Evolutionary conservation across 805 yeast genomes (phyloP), one percentile per base, ranked within the genome.

Genomic region (Kuraishia capsulata): DNA sequence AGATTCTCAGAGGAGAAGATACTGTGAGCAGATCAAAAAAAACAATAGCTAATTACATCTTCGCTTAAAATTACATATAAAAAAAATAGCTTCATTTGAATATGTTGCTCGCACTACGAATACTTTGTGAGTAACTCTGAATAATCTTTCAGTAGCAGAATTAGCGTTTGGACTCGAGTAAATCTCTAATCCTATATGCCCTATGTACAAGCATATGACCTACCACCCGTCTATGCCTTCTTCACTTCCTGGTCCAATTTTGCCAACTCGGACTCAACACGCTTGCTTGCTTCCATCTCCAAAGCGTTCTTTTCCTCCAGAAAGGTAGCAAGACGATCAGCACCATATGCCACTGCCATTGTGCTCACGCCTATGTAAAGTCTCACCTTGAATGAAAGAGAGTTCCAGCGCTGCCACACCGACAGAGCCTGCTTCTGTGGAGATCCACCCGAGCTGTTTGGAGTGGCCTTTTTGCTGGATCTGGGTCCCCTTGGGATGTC

Each of bases 331-430:
- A 59, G 23, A 4, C 54, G 49, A 40, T 57, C 62, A 1, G 61
- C 62, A 2, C 58, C 16, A 36, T 39, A 51, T 2, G 61, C 61
- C 10, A 52, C 54, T 4, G 44, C 47, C 21, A 58, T 54, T 11
- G 64, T 58, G 3, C 59, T 46, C 2, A 47, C 29, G 36, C 64
- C 59, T 11, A 60, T 26, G 35, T 58, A 60, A 4, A 60, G 11
- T 34, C 57, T 54, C 49, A 56, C 52, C 35, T 42, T 47, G 19
- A 53, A 35, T 2, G 62, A 56, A 20, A 59, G 36, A 3, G 39
- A 39, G 33, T 42, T 50, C 39, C 31, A 28, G 9, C 11, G 26
- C 26, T 24, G 26, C 11, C 8, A 11, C 26, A 24, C 8, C 26
- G 26, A 9, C 26, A 9, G 26, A n/a, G n/a, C n/a, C 26, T 24